Conservation (phyloP, 164 flowering plant genomes). For the Aristolochia fimbriata region DNA sequence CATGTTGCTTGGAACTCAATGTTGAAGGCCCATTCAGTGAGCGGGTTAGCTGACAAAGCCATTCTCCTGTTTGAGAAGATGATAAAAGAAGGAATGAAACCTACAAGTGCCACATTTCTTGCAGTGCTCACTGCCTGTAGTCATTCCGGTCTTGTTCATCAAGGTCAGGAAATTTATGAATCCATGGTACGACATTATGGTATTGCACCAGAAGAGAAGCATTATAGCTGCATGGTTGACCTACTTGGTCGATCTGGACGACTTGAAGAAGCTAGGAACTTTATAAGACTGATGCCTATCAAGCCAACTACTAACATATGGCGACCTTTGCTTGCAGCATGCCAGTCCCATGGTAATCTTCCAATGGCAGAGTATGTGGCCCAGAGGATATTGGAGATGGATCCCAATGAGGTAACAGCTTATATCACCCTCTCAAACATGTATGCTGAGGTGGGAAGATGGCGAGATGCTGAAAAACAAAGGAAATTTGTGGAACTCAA, state of each 20-base stretch:
- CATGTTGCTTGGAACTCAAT: conserved; percentile 19
- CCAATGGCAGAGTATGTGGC: conserved; percentile 18
- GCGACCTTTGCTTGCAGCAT: conserved; percentile 27
- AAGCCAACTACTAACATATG: conserved; percentile 13
- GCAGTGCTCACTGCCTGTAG: conserved; percentile 20
- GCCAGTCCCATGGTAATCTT: conserved; percentile 13
- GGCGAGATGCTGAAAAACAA: conserved; percentile 16
- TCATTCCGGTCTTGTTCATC: conserved; percentile 14
- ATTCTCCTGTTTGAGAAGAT: conserved; percentile 11
- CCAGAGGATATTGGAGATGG: conserved; percentile 6
- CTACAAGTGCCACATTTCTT: conserved; percentile 18
- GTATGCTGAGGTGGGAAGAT: conserved; percentile 19
- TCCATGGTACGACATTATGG: conserved; percentile 14
- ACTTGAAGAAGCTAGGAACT: conserved; percentile 15
- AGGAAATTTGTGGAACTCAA: conserved; percentile 11
- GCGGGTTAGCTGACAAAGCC: conserved; percentile 13
- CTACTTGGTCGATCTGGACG: conserved; percentile 17
- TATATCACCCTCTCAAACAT: conserved; percentile 22
- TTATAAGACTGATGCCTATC: conserved; percentile 10
- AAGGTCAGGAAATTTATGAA: conserved; percentile 14
- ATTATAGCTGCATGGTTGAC: conserved; percentile 20
- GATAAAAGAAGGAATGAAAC: conserved; percentile 15
- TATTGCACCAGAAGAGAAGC: conserved; percentile 12
- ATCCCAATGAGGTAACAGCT: conserved; percentile 16
- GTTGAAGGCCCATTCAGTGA: conserved; percentile 17